phyloP scores from a whole-genome alignment of 208 protist species.

The Novymonas esmeraldas region DNA sequence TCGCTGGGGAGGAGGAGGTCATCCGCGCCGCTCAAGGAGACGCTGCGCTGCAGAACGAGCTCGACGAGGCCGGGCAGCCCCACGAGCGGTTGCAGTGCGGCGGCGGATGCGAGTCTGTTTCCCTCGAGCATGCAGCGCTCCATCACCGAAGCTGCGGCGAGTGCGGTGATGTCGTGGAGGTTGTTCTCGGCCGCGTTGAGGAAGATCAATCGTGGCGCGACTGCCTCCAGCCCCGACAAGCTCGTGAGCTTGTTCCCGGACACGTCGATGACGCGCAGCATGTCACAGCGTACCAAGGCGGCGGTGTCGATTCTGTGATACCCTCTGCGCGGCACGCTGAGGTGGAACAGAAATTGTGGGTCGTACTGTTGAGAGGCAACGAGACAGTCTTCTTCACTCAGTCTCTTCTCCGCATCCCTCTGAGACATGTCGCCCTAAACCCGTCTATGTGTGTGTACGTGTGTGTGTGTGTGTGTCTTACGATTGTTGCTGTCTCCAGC shows the following conservation, averaged over 20 bases:
- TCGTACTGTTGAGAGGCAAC: conserved; percentile 72
- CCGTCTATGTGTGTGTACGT: neutral
- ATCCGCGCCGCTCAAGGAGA: conserved; percentile 37
- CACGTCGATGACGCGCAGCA: conserved; percentile 63
- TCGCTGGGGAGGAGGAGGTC: neutral
- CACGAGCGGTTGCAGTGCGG: conserved; percentile 40
- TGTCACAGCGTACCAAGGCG: conserved; percentile 43
- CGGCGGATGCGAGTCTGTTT: conserved; percentile 54
- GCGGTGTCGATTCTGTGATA: conserved; percentile 30
- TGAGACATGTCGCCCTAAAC: neutral
- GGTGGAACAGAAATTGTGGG: conserved; percentile 42
- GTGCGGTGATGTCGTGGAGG: conserved; percentile 37
- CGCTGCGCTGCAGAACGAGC: conserved; percentile 45
- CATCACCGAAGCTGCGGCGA: conserved; percentile 40
- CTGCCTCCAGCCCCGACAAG: conserved; percentile 51
- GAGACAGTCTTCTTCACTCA: conserved; percentile 53
- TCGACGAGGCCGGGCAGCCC: conserved; percentile 43
- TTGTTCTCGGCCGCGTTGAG: conserved; percentile 79
- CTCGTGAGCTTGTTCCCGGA: conserved; percentile 61
- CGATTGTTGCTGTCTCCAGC: no score
- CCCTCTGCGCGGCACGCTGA: conserved; percentile 26
- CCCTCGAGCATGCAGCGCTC: conserved; percentile 58
- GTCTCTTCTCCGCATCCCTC: neutral
- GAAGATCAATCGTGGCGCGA: conserved; percentile 50
- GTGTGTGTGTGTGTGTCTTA: neutral